Percentiles rank a stretch among this genome's conserved stretches.
phyloP scores from a whole-genome alignment of 2,329 filamentous ascomycete genomes.

The Epichloe hybrida region DNA sequence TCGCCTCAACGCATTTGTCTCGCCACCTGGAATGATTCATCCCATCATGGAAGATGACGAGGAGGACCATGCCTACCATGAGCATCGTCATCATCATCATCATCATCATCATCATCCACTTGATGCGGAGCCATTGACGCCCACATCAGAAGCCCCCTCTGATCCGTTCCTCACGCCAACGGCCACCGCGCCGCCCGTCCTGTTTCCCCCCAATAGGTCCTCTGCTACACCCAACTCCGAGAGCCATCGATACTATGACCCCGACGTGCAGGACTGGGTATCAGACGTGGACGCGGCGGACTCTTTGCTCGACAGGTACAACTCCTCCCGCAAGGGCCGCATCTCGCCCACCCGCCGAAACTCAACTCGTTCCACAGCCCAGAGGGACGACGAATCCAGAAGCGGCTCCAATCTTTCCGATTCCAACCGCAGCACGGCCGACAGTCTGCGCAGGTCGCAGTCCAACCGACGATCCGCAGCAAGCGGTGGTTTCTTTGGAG shows the following conservation, averaged over 20 bases:
- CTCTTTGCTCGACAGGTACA: slow-evolving; percentile 33
- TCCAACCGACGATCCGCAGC: slow-evolving; percentile 20
- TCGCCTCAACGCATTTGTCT: slow-evolving; percentile 15
- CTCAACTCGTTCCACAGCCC: slow-evolving; percentile 22
- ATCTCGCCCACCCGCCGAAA: slow-evolving; percentile 25
- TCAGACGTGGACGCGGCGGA: slow-evolving; percentile 42
- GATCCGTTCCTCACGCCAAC: slow-evolving; percentile 40
- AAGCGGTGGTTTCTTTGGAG: slow-evolving; percentile 16
- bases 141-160: slow-evolving; percentile 23
- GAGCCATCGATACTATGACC: slow-evolving; percentile 24
- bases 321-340: slow-evolving; percentile 19
- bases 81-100: neutral
- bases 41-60: slow-evolving; percentile 48
- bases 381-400: slow-evolving; percentile 34
- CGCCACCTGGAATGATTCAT: slow-evolving; percentile 32
- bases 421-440: slow-evolving; percentile 32
- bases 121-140: slow-evolving; percentile 12
- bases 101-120: neutral
- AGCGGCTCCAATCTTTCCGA: slow-evolving; percentile 46
- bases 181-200: slow-evolving; percentile 10
- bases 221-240: slow-evolving; percentile 29
- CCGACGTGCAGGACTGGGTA: slow-evolving; percentile 45
- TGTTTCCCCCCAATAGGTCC: slow-evolving; percentile 17
- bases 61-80: slow-evolving; percentile 26
- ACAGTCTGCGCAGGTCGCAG: slow-evolving; percentile 23